Base-by-base conservation (phyloP, 495 filamentous ascomycete species). In the Emericellopsis terricola region DNA sequence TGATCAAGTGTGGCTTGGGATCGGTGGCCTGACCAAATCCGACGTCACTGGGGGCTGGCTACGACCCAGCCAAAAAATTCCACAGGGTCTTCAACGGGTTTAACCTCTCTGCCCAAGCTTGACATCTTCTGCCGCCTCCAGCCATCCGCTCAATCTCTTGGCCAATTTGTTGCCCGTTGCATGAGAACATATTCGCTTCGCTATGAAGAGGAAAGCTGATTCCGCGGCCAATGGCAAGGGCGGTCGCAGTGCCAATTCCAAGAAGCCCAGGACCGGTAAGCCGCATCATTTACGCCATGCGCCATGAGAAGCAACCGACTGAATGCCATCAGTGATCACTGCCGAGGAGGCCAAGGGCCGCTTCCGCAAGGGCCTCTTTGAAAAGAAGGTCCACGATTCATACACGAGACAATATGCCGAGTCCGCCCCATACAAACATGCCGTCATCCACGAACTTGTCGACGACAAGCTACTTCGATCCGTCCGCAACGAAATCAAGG, bases 351-450 rank as follows among this genome's bases (percentile, higher is more conserved):
- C 60, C 43, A 57, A 57, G 42, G 48, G 52, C 32, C 53, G 65
- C 31, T 94, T 96, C 49, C 73, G 78, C 23, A 64, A 76, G 33
- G 78, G 73, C 4, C 65, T 93, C 11, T 89, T 93, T 50, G 77
- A 80, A 34, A 50, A 71, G 31, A 45, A 64, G 28, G 65, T 76
- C 33, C 64, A 80, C 34, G 49, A 73, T 41, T 64, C 69, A 42
- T 86, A 91, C 46, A 73, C 70, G 4, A 53, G 65, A 26, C 56
- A 64, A 47, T 92, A 92, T 56, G 68, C 72, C 36, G 48, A 64
- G 24, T 92, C 85, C 10, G 50, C 60, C 32, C 85, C 85, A 3
- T 97, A 96, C 60, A 82, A 81, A 40, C 86, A 97, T 56, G 76
- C 76, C 44, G 85, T 99, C 10, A 94, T 99, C 45, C 61, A 65